phyloP scores from a whole-genome alignment of 2,329 filamentous ascomycete species.

The Orbilia blumenaviensis region DNA sequence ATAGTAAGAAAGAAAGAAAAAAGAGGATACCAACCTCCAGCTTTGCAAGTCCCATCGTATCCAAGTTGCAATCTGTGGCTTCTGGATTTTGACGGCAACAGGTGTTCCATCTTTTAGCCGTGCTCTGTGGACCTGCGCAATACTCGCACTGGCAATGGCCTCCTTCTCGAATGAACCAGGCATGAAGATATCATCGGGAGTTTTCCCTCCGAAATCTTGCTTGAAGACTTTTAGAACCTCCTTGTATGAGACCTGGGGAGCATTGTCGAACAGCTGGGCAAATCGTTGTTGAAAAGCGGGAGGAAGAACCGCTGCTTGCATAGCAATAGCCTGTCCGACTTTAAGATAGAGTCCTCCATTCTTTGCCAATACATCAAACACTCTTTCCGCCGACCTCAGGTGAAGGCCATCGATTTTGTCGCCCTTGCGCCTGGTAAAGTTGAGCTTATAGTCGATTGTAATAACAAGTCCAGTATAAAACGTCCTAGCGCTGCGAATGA shows the following conservation, averaged over 20 bases:
- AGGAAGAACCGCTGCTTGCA: constrained; percentile 94
- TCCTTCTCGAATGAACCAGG: constrained; percentile 70
- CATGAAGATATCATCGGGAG: constrained; percentile 87
- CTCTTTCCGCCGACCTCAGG: constrained; percentile 79
- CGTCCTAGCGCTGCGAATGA: constrained; percentile 81
- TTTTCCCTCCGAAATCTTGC: constrained; percentile 81
- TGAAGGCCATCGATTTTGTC: constrained; percentile 71
- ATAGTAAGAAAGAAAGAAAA: not conserved
- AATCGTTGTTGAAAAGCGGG: constrained; percentile 98
- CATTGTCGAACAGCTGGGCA: constrained; percentile 94
- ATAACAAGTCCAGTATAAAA: constrained; percentile 82
- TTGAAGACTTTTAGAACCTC: constrained; percentile 85
- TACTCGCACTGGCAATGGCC: constrained; percentile 81
- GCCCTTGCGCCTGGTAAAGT: constrained; percentile 76
- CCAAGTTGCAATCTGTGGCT: constrained; percentile 89
- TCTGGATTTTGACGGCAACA: constrained; percentile 96
- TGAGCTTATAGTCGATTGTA: constrained; percentile 93
- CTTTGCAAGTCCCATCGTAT: constrained; percentile 95
- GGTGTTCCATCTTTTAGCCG: constrained; percentile 83
- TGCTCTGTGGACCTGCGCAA: constrained; percentile 97
- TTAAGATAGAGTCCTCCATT: constrained; percentile 97
- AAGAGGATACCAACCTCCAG: constrained; percentile 74
- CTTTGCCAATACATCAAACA: constrained; percentile 80
- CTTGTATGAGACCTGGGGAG: constrained; percentile 87
- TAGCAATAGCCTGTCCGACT: constrained; percentile 96